phyloP scores from a whole-genome alignment of 805 yeast genomes.

The Pichia exigua region DNA sequence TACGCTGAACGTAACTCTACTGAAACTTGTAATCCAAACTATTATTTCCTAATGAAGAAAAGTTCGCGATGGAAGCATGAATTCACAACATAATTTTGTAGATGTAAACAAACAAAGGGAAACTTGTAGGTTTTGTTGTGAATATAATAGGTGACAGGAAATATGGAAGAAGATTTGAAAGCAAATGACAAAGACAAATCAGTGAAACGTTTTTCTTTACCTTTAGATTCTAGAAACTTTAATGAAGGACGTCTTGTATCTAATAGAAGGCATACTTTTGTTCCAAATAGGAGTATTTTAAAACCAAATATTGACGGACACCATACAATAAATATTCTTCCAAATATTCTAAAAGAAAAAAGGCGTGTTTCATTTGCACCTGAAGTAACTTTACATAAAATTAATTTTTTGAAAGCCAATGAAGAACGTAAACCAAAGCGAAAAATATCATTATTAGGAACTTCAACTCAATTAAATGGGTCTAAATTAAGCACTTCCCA shows the following conservation, averaged over 20 bases:
- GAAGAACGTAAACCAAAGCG: conserved; percentile 8
- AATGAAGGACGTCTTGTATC: neutral
- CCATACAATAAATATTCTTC: conserved; percentile 33
- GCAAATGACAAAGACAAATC: neutral
- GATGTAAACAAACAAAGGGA: neutral
- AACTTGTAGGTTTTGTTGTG: neutral
- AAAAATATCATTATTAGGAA: conserved; percentile 5
- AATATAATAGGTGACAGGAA: neutral
- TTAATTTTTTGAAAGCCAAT: conserved; percentile 5
- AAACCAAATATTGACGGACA: conserved; percentile 27
- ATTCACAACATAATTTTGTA: neutral
- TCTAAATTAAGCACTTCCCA: conserved; percentile 3
- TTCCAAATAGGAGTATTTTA: conserved; percentile 33
- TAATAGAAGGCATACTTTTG: conserved; percentile 28
- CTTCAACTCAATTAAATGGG: neutral
- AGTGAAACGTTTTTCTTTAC: conserved; percentile 4
- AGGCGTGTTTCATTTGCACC: conserved; percentile 75
- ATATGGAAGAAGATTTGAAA: neutral
- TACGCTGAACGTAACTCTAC: too few relatives aligned
- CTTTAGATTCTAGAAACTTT: neutral
- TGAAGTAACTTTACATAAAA: conserved; percentile 57
- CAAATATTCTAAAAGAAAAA: conserved; percentile 19
- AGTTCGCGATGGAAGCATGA: neutral
- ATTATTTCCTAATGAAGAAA: neutral
- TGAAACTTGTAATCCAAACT: too few relatives aligned